These are phyloP conservation scores for Wickerhamiella sergipiensis DNA, from an alignment of 805 yeast species.

Conservation along the genomic window DNA sequence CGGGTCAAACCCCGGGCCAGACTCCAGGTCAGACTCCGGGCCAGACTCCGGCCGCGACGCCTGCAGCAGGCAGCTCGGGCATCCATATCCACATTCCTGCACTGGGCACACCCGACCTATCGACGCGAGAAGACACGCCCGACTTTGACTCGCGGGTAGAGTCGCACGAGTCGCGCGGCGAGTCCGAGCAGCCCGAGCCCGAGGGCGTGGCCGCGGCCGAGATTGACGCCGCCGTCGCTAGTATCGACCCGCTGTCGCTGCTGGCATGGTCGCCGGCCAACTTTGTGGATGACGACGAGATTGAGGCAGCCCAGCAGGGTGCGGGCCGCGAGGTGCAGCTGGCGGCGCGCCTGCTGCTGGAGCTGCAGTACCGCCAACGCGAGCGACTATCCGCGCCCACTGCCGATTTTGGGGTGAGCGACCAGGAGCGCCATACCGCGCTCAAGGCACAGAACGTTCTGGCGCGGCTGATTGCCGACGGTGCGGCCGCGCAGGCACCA, in stretches of 20 bases:
- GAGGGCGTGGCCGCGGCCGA: neutral
- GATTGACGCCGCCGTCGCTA: neutral
- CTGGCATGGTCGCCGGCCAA: conserved; percentile 39
- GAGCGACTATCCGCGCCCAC: conserved; percentile 26
- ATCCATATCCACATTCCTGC: neutral
- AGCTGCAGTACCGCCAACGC: conserved; percentile 38
- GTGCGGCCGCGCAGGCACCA: conserved; percentile 11
- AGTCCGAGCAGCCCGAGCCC: neutral
- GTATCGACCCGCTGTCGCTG: conserved; percentile 22
- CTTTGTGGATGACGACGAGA: conserved; percentile 37
- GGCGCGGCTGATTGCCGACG: conserved; percentile 30
- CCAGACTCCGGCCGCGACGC: too few relatives aligned
- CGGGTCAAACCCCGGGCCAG: neutral
- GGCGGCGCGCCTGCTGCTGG: conserved; percentile 30
- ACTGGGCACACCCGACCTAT: neutral
- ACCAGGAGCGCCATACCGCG: conserved; percentile 24
- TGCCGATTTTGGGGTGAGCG: conserved; percentile 17
- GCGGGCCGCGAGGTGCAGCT: conserved; percentile 30
- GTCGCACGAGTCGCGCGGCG: neutral
- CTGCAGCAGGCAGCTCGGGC: too few relatives aligned
- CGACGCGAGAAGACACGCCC: neutral
- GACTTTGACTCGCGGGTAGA: neutral
- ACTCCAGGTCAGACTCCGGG: neutral
- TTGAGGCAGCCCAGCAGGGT: conserved; percentile 33
- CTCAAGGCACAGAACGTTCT: conserved; percentile 26